Evolutionary conservation across 2,329 filamentous ascomycete genomes (phyloP).

Genomic region (Curvularia eragrostidis): DNA sequence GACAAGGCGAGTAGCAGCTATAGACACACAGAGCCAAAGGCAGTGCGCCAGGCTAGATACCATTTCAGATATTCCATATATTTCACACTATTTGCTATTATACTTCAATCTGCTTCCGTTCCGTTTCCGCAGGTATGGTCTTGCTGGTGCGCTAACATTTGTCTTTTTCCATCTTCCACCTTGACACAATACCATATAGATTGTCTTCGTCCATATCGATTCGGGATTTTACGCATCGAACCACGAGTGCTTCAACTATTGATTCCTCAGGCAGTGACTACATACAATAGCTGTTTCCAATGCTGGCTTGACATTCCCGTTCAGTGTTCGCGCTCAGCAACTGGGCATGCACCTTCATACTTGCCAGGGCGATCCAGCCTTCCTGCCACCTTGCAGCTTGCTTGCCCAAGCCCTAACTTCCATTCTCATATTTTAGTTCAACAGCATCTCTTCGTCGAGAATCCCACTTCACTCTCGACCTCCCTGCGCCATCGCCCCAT

Average conservation of each 20-base stretch:
- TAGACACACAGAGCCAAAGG: no score
- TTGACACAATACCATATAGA: background rate
- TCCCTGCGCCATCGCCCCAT: slow-evolving; percentile 4
- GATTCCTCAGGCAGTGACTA: background rate
- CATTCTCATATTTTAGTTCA: background rate
- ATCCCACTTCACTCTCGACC: slow-evolving; percentile 5
- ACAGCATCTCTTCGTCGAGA: background rate
- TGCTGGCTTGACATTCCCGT: background rate
- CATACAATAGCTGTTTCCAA: background rate
- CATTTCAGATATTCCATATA: no score
- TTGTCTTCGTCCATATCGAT: no score
- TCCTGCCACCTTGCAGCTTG: background rate
- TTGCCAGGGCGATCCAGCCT: background rate
- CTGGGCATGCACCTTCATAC: background rate
- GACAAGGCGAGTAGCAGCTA: no score
- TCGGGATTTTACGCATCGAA: background rate
- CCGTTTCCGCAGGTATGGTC: no score
- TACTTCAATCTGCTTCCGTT: no score
- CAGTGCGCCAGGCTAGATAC: no score
- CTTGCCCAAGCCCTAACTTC: slow-evolving; percentile 6
- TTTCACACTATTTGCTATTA: no score
- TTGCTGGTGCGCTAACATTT: no score
- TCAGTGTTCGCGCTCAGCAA: background rate
- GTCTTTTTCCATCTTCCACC: no score
- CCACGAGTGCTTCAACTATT: background rate